Evolutionary conservation across 495 filamentous ascomycete species (phyloP).

Genomic region (Friedmanniomyces endolithicus): DNA sequence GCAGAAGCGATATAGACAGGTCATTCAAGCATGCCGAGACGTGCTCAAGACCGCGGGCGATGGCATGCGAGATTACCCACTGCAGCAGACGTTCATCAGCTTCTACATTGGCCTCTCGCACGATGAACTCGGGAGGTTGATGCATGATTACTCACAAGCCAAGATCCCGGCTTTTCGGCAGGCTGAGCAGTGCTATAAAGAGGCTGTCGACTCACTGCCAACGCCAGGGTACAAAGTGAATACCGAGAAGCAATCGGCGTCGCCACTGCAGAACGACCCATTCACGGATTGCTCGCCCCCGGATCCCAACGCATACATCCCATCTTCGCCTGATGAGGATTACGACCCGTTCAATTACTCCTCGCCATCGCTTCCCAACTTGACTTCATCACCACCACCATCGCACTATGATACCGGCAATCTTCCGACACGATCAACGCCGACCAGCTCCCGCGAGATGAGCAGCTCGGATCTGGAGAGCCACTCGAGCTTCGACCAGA

Average conservation of each 20-base stretch:
- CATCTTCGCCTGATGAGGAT: background rate
- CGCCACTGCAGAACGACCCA: background rate
- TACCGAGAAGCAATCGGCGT: background rate
- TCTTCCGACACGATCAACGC: conserved; percentile 3
- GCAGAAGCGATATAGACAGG: conserved; percentile 9
- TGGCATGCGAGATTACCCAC: background rate
- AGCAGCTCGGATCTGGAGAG: conserved; percentile 13
- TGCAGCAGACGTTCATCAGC: conserved; percentile 11
- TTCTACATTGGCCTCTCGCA: conserved; percentile 15
- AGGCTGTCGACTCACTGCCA: conserved; percentile 1
- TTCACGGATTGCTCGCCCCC: background rate
- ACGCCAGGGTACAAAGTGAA: background rate
- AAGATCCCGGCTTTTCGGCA: conserved; percentile 11
- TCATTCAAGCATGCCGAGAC: conserved; percentile 15
- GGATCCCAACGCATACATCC: background rate
- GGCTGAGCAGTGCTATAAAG: conserved; percentile 8
- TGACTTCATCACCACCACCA: conserved; percentile 3
- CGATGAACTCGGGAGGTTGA: conserved; percentile 16
- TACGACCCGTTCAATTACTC: conserved; percentile 3
- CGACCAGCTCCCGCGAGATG: background rate
- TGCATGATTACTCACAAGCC: conserved; percentile 11
- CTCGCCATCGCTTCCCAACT: background rate
- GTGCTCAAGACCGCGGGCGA: background rate
- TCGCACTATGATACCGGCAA: background rate
- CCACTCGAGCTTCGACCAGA: conserved; percentile 16